Percentiles rank a stretch among this genome's conserved stretches.
phyloP scores from a whole-genome alignment of 805 yeast species.

The Candida quercuum region DNA sequence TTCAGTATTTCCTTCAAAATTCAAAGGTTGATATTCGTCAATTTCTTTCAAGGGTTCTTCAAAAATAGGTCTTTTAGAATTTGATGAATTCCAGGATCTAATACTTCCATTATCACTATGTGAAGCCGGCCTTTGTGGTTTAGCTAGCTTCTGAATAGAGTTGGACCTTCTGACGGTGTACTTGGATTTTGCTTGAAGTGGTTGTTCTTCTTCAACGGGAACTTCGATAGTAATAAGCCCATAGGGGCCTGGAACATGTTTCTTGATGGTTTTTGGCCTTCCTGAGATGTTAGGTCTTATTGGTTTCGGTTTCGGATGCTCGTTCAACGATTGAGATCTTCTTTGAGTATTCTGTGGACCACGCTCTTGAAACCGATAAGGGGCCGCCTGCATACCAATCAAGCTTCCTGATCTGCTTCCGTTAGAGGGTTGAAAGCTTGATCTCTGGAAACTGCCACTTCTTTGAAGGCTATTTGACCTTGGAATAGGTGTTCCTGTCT shows the following conservation, averaged over 20 bases:
- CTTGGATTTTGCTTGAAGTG: conserved; percentile 6
- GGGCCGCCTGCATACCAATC: conserved; percentile 19
- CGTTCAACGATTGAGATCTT: conserved; percentile 15
- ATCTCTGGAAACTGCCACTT: conserved; percentile 15
- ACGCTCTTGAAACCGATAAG: conserved; percentile 9
- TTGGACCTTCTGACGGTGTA: conserved; percentile 1
- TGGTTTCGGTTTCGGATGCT: conserved; percentile 1
- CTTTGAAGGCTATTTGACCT: conserved; percentile 24
- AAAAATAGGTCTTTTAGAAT: conserved; percentile 13
- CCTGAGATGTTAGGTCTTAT: not conserved
- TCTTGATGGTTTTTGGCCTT: conserved; percentile 48
- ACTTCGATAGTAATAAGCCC: conserved; percentile 70
- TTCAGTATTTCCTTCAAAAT: conserved; percentile 4
- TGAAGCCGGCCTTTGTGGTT: conserved; percentile 1
- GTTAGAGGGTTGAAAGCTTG: conserved; percentile 4
- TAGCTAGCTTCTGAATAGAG: conserved; percentile 2
- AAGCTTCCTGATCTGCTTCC: conserved; percentile 17
- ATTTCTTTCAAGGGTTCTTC: conserved; percentile 18
- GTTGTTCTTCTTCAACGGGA: conserved; percentile 35
- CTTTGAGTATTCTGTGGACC: conserved; percentile 15
- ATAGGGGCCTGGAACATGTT: conserved; percentile 67
- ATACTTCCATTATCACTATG: conserved; percentile 8
- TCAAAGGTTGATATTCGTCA: conserved; percentile 14
- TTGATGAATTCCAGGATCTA: conserved; percentile 8
- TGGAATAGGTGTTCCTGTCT: conserved; percentile 26